Evolutionary conservation across 2,329 filamentous ascomycete genomes (phyloP), one percentile per base, ranked within the genome.

Genomic region (Ilyonectria mors-panacis): DNA sequence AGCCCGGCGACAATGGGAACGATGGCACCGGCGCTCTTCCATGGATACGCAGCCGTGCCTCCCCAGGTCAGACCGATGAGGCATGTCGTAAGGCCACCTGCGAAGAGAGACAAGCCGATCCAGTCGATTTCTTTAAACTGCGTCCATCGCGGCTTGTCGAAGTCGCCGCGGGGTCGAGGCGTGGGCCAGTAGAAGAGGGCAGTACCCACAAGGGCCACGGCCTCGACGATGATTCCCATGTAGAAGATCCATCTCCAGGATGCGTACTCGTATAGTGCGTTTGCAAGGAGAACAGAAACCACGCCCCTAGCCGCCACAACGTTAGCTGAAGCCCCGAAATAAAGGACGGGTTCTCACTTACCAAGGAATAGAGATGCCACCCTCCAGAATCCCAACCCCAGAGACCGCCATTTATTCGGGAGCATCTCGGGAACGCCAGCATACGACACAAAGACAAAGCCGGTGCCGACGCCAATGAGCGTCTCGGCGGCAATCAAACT

Each of bases 161-260:
- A 70, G n/a, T 70, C 68, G 1, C 68, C 68, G 0, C 35, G 68
- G 0, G 68, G 68, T 0, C 55, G 66, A 2, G 33, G 33, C 4
- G 63, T 68, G 15, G 66, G 66, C 66, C 66, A 68, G 47, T 68
- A 68, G 53, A 57, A 67, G 13, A 68, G 5, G 6, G 61, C 58
- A 7, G 63, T 69, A 3, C 66, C 68, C 2, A 12, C 7, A 3
- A 69, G 7, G 15, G 68, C n/a, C 6, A 66, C 33, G 4, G 44
- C 66, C 44, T 66, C 66, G 2, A 68, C 63, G 0, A 68, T 68
- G 15, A 68, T 44, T n/a, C 63, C 66, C 1, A 68, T 35, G 9
- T 67, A 68, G n/a, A 68, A 68, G 2, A 68, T 17, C 66, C 66
- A 68, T 28, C 66, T 45, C 66, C 66, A 68, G 0, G 63, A 56